phyloP scores from a whole-genome alignment of 371 early-diverging fungal species.

The Mortierella sp. region DNA sequence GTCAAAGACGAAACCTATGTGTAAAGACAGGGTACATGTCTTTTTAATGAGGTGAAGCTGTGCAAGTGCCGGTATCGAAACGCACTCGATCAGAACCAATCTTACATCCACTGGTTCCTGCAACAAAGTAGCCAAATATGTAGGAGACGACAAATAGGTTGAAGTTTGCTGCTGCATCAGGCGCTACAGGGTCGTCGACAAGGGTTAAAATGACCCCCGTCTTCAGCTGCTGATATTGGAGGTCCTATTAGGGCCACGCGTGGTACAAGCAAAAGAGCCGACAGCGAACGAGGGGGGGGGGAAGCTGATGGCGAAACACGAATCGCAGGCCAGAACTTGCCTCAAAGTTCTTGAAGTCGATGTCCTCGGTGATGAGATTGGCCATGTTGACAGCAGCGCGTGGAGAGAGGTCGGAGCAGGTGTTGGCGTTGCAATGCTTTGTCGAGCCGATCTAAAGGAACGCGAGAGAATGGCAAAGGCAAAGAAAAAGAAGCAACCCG shows the following conservation, averaged over 20 bases:
- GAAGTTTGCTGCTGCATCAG: slow-evolving; percentile 12
- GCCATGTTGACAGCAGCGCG: slow-evolving; percentile 13
- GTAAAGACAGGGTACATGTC: too few species aligned
- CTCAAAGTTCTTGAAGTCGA: slow-evolving; percentile 16
- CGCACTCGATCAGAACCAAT: too few species aligned
- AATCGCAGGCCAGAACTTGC: slow-evolving; percentile 7
- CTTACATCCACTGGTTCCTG: slow-evolving; percentile 38
- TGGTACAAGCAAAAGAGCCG: not conserved
- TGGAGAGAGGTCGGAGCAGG: not conserved
- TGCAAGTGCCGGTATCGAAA: too few species aligned
- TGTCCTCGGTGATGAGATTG: slow-evolving; percentile 14
- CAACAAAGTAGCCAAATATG: slow-evolving; percentile 41
- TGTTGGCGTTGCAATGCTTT: not conserved
- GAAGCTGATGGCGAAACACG: not conserved
- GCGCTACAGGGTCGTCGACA: slow-evolving; percentile 16
- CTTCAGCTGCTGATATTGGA: slow-evolving; percentile 34
- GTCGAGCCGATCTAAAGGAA: not conserved
- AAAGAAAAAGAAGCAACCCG: too few species aligned
- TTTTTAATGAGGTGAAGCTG: too few species aligned
- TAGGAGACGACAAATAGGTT: slow-evolving; percentile 43
- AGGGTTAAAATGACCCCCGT: slow-evolving; percentile 17
- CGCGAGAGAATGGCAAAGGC: too few species aligned
- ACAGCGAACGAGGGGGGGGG: not conserved
- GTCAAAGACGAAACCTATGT: too few species aligned
- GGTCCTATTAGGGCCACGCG: slow-evolving; percentile 18